Evolutionary conservation across 345 rosid genomes (phyloP).

Genomic region (Laguncularia racemosa): DNA sequence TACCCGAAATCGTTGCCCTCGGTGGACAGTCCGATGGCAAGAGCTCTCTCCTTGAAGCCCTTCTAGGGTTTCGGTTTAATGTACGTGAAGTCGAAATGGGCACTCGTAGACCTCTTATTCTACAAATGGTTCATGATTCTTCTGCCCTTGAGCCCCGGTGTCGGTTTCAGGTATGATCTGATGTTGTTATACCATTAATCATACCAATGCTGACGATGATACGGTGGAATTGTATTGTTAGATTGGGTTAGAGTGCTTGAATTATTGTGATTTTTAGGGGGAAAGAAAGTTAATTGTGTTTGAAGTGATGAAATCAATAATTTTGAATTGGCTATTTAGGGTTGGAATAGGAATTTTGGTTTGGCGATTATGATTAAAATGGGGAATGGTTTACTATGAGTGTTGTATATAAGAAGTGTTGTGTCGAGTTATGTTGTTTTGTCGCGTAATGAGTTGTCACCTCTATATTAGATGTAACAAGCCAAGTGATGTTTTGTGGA

Average conservation of each 20-base stretch:
- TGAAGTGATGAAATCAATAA: too few species aligned
- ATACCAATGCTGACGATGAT: not conserved
- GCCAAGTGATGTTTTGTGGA: too few species aligned
- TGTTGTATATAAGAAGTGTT: not conserved
- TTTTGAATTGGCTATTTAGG: too few species aligned
- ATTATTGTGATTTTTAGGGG: too few species aligned
- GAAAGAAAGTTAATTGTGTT: too few species aligned
- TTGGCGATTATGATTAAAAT: too few species aligned
- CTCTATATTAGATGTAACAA: too few species aligned
- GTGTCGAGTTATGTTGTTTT: not conserved
- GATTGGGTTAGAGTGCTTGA: not conserved
- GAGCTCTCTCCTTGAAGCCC: conserved; percentile 94
- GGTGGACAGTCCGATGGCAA: conserved; percentile 98
- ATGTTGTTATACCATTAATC: not conserved
- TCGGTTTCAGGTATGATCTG: conserved; percentile 56
- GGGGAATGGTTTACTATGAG: too few species aligned
- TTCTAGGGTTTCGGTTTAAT: conserved; percentile 87
- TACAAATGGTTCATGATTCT: conserved; percentile 92
- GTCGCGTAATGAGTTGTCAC: too few species aligned
- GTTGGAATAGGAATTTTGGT: too few species aligned
- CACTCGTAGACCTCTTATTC: conserved; percentile 84
- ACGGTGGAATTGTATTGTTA: not conserved
- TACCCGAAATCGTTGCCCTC: conserved; percentile 90
- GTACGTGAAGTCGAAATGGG: conserved; percentile 99
- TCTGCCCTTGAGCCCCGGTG: conserved; percentile 86